Evolutionary conservation across 2,329 filamentous ascomycete genomes (phyloP).

Genomic region (Alternaria metachromatica): DNA sequence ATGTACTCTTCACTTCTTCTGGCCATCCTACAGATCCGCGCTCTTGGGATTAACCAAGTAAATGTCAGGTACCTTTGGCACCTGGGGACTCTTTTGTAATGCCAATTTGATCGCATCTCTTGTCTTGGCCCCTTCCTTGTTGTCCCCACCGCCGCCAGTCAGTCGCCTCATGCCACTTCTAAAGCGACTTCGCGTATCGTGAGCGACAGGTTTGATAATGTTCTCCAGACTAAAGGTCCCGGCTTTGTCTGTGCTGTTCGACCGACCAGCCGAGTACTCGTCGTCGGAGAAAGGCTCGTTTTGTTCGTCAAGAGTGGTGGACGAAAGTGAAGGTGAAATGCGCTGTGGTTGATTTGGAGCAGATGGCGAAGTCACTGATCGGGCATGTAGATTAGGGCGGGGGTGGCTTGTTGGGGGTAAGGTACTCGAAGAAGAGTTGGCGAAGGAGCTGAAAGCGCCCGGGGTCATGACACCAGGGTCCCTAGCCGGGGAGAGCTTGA

Average conservation of each 20-base stretch:
- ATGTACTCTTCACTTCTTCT: not conserved
- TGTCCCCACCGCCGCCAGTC: conserved; percentile 61
- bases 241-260: conserved; percentile 30
- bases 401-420: conserved; percentile 24
- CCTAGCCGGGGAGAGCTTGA: conserved; percentile 63
- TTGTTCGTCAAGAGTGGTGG: conserved; percentile 78
- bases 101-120: conserved; percentile 45
- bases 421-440: conserved; percentile 34
- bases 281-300: conserved; percentile 81
- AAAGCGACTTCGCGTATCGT: conserved; percentile 57
- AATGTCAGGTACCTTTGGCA: conserved; percentile 57
- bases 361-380: conserved; percentile 83
- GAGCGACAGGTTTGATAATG: conserved; percentile 66
- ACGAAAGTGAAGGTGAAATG: conserved; percentile 59
- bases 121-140: conserved; percentile 49
- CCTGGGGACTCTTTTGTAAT: conserved; percentile 53
- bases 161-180: conserved; percentile 67
- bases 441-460: conserved; percentile 59
- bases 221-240: conserved; percentile 46
- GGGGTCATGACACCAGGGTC: conserved; percentile 63
- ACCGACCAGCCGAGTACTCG: conserved; percentile 62
- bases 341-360: conserved; percentile 56
- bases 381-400: conserved; percentile 75
- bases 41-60: conserved; percentile 51
- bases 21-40: conserved; percentile 32